Base-by-base conservation (phyloP, 495 filamentous ascomycete genomes). In the Penicillium salamii region DNA sequence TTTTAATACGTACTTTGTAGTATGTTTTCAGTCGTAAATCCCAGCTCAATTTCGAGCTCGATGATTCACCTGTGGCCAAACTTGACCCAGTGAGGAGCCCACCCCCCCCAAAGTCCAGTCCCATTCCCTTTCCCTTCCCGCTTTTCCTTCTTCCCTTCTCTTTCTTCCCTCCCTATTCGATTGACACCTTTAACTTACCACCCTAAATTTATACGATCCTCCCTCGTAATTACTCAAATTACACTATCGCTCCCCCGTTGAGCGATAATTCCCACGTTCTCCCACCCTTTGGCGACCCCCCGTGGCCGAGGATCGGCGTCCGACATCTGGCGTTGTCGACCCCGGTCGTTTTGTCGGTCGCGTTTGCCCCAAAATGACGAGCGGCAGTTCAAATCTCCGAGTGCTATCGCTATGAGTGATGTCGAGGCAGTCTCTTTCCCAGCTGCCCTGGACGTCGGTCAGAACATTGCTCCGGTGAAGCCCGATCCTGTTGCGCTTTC, bases 361-460 rank as follows among this genome's bases (percentile, higher is more conserved):
- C 71, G 66, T 58, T 41, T 65, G 32, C 18, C 66, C 70, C 61
- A 76, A 71, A 68, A 76, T 76, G 73, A 74, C 71, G 73, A 76
- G 65, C 70, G 63, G 65, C 62, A 72, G 56, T 46, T 55, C 61
- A 58, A 65, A 54, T 62, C 59, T 62, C 68, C 70, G 63, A 72
- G 65, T 71, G 66, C 59, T 72, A 71, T 66, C 73, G 70, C 70
- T 71, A 76, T 76, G 73, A 76, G 70, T 75, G 71, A 76, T 76
- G 68, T 70, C 55, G 70, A 72, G 49, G 57, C 72, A 58, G 66
- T 68, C 57, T 65, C 71, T 52, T 62, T 72, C 57, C 70, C 69
- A 63, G 66, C 70, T 73, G 55, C 63, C 65, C 61, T 70, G 66
- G 65, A 73, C 61, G 60, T 66, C 62, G 59, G 65, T 59, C 60